A percentile compares a stretch with the other conserved stretches of the same genome.
Conservation (phyloP, 345 rosid species). For the Acer negundo region DNA sequence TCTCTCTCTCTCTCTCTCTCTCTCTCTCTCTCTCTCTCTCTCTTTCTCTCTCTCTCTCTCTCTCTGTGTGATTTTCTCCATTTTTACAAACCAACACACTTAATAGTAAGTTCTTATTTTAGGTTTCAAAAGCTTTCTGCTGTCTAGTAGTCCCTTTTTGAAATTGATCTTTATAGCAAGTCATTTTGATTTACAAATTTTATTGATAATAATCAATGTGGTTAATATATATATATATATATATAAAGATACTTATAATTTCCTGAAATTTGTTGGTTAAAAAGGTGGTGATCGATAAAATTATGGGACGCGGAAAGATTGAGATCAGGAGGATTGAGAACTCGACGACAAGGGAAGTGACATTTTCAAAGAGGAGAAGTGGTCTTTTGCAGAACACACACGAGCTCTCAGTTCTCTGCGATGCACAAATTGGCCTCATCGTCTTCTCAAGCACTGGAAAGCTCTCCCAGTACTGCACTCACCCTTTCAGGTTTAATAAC, state of each 20-base stretch:
- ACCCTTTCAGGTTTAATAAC: too few species aligned
- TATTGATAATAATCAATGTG: not conserved
- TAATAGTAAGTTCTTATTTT: not conserved
- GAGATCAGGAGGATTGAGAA: slow-evolving; percentile 46
- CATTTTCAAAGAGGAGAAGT: slow-evolving; percentile 9
- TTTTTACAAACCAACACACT: not conserved
- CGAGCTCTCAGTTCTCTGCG: slow-evolving; percentile 50
- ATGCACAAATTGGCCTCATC: slow-evolving; percentile 55
- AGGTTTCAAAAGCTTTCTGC: not conserved
- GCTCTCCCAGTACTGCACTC: slow-evolving; percentile 35
- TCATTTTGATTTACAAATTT: not conserved
- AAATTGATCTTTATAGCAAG: too few species aligned
- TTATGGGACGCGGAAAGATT: slow-evolving; percentile 50
- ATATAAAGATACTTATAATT: not conserved
- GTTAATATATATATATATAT: not conserved
- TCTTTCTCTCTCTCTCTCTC: too few species aligned
- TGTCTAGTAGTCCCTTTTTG: not conserved
- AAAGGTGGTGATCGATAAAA: not conserved
- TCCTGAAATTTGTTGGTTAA: not conserved
- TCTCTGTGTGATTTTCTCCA: not conserved
- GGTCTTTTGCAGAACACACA: slow-evolving; percentile 51
- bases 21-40: not conserved
- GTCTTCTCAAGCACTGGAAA: slow-evolving; percentile 52
- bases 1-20: too few species aligned
- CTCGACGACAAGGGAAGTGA: slow-evolving; percentile 49